These are phyloP conservation scores for Petunia secreta DNA, from an alignment of 257 asterid genomes.

Conservation along the genomic window DNA sequence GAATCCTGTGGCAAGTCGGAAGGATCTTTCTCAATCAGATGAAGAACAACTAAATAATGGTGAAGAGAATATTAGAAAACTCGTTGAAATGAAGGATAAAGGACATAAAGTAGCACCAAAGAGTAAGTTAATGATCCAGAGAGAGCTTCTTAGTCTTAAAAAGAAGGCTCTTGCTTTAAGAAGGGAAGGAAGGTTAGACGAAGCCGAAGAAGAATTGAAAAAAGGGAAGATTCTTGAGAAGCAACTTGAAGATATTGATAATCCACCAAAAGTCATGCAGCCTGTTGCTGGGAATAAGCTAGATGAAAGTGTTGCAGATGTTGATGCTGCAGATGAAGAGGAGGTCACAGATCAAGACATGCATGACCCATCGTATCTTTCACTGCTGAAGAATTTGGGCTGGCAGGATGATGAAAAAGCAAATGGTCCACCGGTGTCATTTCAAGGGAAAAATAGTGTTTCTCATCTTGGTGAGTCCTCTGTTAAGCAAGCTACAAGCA, in stretches of 20 bases:
- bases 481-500: slow-evolving; percentile 33
- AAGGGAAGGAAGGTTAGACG: slow-evolving; percentile 81
- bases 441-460: slow-evolving; percentile 32
- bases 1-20: slow-evolving; percentile 30
- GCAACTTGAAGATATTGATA: slow-evolving; percentile 84
- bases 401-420: slow-evolving; percentile 74
- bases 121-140: slow-evolving; percentile 75
- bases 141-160: slow-evolving; percentile 82
- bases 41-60: slow-evolving; percentile 33
- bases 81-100: slow-evolving; percentile 26
- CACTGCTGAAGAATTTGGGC: slow-evolving; percentile 81
- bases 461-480: slow-evolving; percentile 31
- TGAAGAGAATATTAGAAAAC: slow-evolving; percentile 29
- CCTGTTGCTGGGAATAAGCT: slow-evolving; percentile 37
- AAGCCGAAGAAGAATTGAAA: slow-evolving; percentile 82
- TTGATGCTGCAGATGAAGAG: slow-evolving; percentile 52
- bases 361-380: slow-evolving; percentile 79
- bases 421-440: slow-evolving; percentile 27
- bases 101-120: slow-evolving; percentile 48
- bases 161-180: slow-evolving; percentile 78
- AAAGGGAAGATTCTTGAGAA: slow-evolving; percentile 84
- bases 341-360: slow-evolving; percentile 89
- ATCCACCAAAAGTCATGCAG: slow-evolving; percentile 43
- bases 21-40: slow-evolving; percentile 29
- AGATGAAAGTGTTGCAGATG: slow-evolving; percentile 23